Percentiles rank a stretch among this genome's conserved stretches.
phyloP scores from a whole-genome alignment of 2,329 filamentous ascomycete species.

The Rutstroemia sp. region DNA sequence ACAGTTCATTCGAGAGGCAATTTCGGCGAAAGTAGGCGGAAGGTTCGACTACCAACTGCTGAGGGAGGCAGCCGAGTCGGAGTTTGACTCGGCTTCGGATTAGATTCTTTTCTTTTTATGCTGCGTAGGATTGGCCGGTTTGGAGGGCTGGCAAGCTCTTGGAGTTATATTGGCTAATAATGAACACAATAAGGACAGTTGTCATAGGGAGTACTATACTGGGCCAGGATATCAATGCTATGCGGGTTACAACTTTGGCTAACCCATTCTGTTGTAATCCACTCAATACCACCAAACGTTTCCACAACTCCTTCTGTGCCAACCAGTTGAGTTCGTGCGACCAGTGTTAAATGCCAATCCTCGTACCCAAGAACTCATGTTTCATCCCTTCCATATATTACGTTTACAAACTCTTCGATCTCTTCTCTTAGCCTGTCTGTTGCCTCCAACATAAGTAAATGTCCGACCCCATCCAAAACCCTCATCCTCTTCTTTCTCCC shows the following conservation, averaged over 20 bases:
- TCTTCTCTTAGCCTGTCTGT: slow-evolving; percentile 3
- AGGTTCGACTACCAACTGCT: slow-evolving; percentile 30
- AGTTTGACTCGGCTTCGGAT: slow-evolving; percentile 26
- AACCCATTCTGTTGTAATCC: no score
- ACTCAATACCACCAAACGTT: no score
- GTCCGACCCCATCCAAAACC: slow-evolving; percentile 12
- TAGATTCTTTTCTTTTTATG: slow-evolving; percentile 9
- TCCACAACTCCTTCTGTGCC: no score
- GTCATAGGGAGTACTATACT: no score
- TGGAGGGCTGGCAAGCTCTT: neutral
- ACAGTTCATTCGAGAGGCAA: slow-evolving; percentile 20
- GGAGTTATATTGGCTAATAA: neutral
- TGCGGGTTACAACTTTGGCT: no score
- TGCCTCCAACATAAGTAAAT: slow-evolving; percentile 16
- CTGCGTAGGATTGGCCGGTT: neutral
- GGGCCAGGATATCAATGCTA: no score
- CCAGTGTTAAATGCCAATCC: no score
- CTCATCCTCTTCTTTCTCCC: slow-evolving; percentile 10
- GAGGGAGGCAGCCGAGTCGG: slow-evolving; percentile 25
- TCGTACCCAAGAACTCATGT: neutral
- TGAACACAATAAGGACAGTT: no score
- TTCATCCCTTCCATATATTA: no score
- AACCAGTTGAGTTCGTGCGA: no score
- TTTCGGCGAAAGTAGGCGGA: slow-evolving; percentile 28
- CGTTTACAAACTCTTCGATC: neutral